Conservation (phyloP, 495 filamentous ascomycete species). For the Hypoxylon cercidicola region DNA sequence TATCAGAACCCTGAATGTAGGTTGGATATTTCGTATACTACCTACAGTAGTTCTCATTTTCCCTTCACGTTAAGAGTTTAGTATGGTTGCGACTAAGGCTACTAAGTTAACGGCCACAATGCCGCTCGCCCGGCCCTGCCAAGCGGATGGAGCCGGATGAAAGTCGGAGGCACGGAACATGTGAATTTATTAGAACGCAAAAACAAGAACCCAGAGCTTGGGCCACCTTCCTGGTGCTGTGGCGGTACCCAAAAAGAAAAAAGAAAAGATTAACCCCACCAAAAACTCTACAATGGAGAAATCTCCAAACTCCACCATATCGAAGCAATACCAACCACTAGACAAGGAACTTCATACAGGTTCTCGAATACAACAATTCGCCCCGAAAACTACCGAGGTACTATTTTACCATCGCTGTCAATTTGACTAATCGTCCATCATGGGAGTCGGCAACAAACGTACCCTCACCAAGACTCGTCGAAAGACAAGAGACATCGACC, state of each 20-base stretch:
- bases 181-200: conserved; percentile 28
- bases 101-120: conserved; percentile 14
- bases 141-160: conserved; percentile 32
- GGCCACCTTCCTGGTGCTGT: no score
- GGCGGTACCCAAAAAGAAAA: not conserved
- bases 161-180: conserved; percentile 42
- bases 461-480: conserved; percentile 71
- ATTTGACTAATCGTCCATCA: conserved; percentile 33
- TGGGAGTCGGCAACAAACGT: conserved; percentile 65
- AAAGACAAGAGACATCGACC: conserved; percentile 79
- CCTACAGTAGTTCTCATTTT: not conserved
- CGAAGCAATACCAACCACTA: conserved; percentile 14
- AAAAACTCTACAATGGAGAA: conserved; percentile 39
- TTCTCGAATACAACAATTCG: not conserved
- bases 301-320: conserved; percentile 30
- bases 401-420: not conserved
- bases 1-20: not conserved
- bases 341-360: not conserved
- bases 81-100: conserved; percentile 10
- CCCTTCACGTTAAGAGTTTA: not conserved
- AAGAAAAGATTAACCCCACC: conserved; percentile 42
- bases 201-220: conserved; percentile 8
- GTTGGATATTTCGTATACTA: not conserved
- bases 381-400: not conserved
- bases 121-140: conserved; percentile 38